A percentile compares a stretch with the other conserved stretches of the same genome.
Conservation (phyloP, 1,284 basidiomycete genomes). For the Ganoderma leucocontextum region DNA sequence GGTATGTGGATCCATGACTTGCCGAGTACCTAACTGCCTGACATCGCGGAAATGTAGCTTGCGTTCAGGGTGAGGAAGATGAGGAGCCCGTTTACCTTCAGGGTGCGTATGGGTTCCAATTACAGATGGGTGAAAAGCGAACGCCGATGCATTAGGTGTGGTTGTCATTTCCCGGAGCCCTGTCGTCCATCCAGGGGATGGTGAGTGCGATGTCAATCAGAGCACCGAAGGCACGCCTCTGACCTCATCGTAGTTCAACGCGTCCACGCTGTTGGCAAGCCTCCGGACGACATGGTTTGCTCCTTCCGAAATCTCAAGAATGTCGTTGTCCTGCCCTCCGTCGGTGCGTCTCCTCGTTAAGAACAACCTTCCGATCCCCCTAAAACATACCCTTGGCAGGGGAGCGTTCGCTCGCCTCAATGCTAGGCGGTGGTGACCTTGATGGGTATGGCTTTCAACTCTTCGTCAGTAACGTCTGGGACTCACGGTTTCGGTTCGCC, state of each 20-base stretch:
- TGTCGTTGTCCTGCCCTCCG: slow-evolving; percentile 76
- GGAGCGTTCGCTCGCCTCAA: slow-evolving; percentile 68
- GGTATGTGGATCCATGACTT: slow-evolving; percentile 48
- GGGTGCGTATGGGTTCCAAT: slow-evolving; percentile 42
- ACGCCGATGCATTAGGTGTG: slow-evolving; percentile 30
- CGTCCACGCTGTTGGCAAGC: slow-evolving; percentile 75
- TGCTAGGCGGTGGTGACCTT: slow-evolving; percentile 76
- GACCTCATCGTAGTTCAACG: slow-evolving; percentile 60
- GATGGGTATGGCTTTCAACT: slow-evolving; percentile 61
- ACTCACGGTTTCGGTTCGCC: background rate
- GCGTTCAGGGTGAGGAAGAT: slow-evolving; percentile 58
- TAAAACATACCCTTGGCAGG: slow-evolving; percentile 47
- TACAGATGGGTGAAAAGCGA: background rate
- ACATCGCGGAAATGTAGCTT: slow-evolving; percentile 47
- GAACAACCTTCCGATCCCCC: background rate
- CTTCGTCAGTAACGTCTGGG: slow-evolving; percentile 18
- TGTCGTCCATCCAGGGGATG: slow-evolving; percentile 76
- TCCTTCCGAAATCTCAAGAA: slow-evolving; percentile 72
- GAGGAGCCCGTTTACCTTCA: slow-evolving; percentile 57
- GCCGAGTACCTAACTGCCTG: background rate
- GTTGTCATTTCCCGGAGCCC: slow-evolving; percentile 74
- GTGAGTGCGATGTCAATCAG: slow-evolving; percentile 43
- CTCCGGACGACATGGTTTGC: slow-evolving; percentile 63
- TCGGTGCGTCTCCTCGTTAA: slow-evolving; percentile 50
- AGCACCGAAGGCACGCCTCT: background rate